These are phyloP conservation scores for Podaxis sp. DNA, from an alignment of 768 basidiomycete genomes.

Conservation along the genomic window DNA sequence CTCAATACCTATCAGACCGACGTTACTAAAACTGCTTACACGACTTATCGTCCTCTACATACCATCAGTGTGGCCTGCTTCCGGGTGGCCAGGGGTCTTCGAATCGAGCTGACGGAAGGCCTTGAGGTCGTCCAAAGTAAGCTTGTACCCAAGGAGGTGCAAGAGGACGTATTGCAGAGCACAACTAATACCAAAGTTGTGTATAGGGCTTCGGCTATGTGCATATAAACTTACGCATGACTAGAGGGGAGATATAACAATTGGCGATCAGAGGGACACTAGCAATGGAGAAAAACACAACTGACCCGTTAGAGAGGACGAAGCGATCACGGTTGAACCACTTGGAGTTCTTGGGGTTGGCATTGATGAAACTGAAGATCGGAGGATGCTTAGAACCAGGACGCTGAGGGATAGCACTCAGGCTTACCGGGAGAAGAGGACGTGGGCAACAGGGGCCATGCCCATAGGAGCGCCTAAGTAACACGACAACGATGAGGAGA, in stretches of 20 bases:
- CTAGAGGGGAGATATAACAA: slow-evolving; percentile 33
- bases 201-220: neutral
- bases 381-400: slow-evolving; percentile 2
- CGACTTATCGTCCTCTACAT: slow-evolving; percentile 6
- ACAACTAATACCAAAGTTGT: slow-evolving; percentile 52
- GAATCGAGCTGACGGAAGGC: slow-evolving; percentile 90
- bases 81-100: slow-evolving; percentile 92
- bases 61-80: slow-evolving; percentile 58
- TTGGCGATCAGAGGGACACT: neutral
- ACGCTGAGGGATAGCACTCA: slow-evolving; percentile 7
- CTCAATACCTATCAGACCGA: slow-evolving; percentile 55
- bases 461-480: slow-evolving; percentile 89
- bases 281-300: slow-evolving; percentile 14
- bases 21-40: neutral
- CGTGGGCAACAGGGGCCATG: slow-evolving; percentile 81
- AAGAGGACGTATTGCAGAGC: slow-evolving; percentile 92
- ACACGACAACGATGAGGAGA: slow-evolving; percentile 16
- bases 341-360: slow-evolving; percentile 85
- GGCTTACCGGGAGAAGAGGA: slow-evolving; percentile 71
- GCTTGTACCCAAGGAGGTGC: slow-evolving; percentile 89
- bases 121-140: slow-evolving; percentile 91
- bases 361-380: slow-evolving; percentile 69
- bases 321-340: slow-evolving; percentile 98
- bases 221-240: slow-evolving; percentile 62
- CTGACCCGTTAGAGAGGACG: slow-evolving; percentile 92